Evolutionary conservation across 164 flowering plant genomes (phyloP).

Genomic region (Saururus chinensis): DNA sequence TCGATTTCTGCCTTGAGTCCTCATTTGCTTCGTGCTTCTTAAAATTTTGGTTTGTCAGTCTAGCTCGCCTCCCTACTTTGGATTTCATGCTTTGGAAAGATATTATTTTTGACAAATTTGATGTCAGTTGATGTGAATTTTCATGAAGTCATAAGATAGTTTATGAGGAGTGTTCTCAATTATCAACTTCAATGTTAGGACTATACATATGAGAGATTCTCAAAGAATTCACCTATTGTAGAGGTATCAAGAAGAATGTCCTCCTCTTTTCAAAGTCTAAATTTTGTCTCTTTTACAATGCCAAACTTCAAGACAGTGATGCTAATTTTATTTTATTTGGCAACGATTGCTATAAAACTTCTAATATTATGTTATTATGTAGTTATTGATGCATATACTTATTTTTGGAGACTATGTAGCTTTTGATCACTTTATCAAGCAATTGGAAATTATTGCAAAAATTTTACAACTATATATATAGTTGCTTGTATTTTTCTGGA

Average conservation of each 20-base stretch:
- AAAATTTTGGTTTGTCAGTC: conserved; percentile 54
- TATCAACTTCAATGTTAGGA: conserved; percentile 34
- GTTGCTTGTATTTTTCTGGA: conserved; percentile 26
- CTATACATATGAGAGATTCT: conserved; percentile 33
- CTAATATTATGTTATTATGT: no score
- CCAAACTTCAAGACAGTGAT: neutral
- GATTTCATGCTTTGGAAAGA: neutral
- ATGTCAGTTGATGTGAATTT: neutral
- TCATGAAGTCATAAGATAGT: no score
- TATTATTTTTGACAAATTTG: neutral
- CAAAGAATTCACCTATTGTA: conserved; percentile 39
- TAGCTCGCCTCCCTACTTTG: no score
- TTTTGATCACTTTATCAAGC: no score
- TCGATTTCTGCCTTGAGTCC: conserved; percentile 62
- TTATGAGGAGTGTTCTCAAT: no score
- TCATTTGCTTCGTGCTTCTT: conserved; percentile 32
- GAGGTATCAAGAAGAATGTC: conserved; percentile 41
- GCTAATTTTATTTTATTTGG: no score
- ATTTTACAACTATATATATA: neutral
- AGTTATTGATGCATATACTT: no score
- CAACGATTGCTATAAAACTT: no score
- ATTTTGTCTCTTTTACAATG: neutral
- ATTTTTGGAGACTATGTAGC: no score
- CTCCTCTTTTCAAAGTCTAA: neutral
- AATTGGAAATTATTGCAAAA: neutral